Evolutionary conservation across 495 filamentous ascomycete species (phyloP), one percentile per base, ranked within the genome.

Genomic region (Penicillium bovifimosum): DNA sequence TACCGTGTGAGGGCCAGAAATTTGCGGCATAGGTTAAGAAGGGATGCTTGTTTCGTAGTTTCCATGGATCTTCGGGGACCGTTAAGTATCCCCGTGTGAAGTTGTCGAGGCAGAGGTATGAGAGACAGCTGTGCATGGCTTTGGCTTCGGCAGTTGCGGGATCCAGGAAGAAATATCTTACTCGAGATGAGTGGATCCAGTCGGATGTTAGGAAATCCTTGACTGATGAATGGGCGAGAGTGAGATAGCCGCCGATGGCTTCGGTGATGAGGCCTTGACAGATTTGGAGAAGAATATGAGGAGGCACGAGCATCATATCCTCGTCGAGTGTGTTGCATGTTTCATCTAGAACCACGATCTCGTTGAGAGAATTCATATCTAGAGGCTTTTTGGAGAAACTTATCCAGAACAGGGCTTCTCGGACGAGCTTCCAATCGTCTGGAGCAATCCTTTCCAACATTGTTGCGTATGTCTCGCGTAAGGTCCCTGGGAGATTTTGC

Each of bases 291-390:
- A 63, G 50, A 26, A 63, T 47, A 20, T 61, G 46, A n/a, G 53
- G 38, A 11, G 60, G 57, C n/a, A 63, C 46, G 6, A 61, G 60
- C 57, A 58, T 58, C 57, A 61, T 60, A 16, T 63, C 60, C 14
- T 63, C 56, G 7, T 63, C 60, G 0, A 63, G 18, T 4, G 46
- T 32, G 2, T 50, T 58, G 24, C 41, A 46, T 14, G 39, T 49
- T 29, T 63, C 56, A 5, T 51, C 52, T 5, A 59, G 18, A 1
- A 63, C 54, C 0, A 60, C 60, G 1, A 45, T 39, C 28, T 60
- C 60, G 17, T 63, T 63, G 32, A 61, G 48, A 1, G 39, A 28
- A 2, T 33, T 26, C 7, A 63, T 27, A 10, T 41, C 56, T 11
- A 63, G 27, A 18, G 51, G 43, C 34, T 40, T 16, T 33, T 52